phyloP scores from a whole-genome alignment of 441 rosid species.

The Corymbia calophylla region DNA sequence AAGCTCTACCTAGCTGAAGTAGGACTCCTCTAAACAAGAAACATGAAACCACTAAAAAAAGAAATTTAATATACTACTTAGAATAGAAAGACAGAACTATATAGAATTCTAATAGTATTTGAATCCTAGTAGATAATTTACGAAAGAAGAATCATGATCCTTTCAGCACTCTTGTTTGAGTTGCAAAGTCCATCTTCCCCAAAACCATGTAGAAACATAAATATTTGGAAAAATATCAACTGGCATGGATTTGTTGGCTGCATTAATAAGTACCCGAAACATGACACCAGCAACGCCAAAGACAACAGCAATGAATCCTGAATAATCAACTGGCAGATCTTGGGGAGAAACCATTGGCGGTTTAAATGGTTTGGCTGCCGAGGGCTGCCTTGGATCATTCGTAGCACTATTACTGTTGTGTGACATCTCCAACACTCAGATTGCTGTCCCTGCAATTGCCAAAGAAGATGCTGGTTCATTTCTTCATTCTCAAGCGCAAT shows the following conservation, averaged over 20 bases:
- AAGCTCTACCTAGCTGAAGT: not conserved
- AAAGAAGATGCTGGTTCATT: constrained; percentile 15
- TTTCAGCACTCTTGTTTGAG: not conserved
- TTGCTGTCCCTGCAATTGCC: constrained; percentile 7
- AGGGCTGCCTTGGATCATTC: constrained; percentile 93
- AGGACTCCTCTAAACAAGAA: not conserved
- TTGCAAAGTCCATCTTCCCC: not conserved
- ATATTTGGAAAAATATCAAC: not conserved
- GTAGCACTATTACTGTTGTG: constrained; percentile 24
- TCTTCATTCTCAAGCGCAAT: not conserved
- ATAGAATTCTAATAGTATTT: not conserved
- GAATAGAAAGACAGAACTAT: not conserved
- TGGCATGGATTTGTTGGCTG: not conserved
- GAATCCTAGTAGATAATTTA: not conserved
- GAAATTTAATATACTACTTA: not conserved
- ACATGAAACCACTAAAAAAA: not conserved
- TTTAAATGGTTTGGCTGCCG: constrained; percentile 62
- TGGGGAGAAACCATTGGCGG: constrained; percentile 44
- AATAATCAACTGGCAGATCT: constrained; percentile 88
- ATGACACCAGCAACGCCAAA: constrained; percentile 86
- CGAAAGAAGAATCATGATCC: not conserved
- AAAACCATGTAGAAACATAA: not conserved
- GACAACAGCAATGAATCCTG: constrained; percentile 88
- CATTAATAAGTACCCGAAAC: constrained; percentile 55
- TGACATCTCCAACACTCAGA: not conserved